Evolutionary conservation across 768 basidiomycete genomes (phyloP).

Genomic region (Lactarius evosmus): DNA sequence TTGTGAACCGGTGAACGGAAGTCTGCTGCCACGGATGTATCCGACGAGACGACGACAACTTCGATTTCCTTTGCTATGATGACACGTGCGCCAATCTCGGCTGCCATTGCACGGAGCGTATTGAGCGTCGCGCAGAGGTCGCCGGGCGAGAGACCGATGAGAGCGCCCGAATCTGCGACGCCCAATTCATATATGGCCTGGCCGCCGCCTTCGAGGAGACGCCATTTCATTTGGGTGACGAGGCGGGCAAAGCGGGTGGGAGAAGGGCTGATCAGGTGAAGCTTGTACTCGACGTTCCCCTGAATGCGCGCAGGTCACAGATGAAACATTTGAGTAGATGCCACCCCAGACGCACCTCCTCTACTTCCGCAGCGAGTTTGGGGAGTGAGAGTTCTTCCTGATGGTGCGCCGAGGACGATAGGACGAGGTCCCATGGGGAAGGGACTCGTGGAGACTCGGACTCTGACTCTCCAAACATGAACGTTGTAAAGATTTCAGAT

Average conservation of each 20-base stretch:
- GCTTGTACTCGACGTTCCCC: slow-evolving; percentile 94
- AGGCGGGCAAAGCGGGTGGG: slow-evolving; percentile 75
- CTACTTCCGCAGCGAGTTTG: slow-evolving; percentile 71
- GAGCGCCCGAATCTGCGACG: slow-evolving; percentile 83
- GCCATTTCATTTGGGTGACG: slow-evolving; percentile 95
- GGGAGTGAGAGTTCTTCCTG: slow-evolving; percentile 43
- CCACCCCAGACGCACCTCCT: slow-evolving; percentile 44
- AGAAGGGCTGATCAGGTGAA: slow-evolving; percentile 79
- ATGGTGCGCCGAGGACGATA: slow-evolving; percentile 44
- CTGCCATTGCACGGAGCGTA: slow-evolving; percentile 92
- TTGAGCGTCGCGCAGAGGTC: slow-evolving; percentile 81
- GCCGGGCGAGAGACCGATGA: slow-evolving; percentile 69
- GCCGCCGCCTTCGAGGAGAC: slow-evolving; percentile 56
- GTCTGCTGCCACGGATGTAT: slow-evolving; percentile 38
- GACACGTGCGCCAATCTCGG: slow-evolving; percentile 89
- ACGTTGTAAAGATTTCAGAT: neutral
- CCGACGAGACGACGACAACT: slow-evolving; percentile 57
- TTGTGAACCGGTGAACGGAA: slow-evolving; percentile 36
- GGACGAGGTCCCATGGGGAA: slow-evolving; percentile 79
- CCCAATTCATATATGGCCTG: slow-evolving; percentile 53
- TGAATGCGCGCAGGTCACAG: slow-evolving; percentile 38
- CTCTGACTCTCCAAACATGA: slow-evolving; percentile 84
- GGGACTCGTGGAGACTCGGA: slow-evolving; percentile 76
- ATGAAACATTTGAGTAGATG: neutral
- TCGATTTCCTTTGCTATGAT: slow-evolving; percentile 88